Evolutionary conservation across 352 stramenopile species (phyloP).

Genomic region (Pythium scleroteichum): DNA sequence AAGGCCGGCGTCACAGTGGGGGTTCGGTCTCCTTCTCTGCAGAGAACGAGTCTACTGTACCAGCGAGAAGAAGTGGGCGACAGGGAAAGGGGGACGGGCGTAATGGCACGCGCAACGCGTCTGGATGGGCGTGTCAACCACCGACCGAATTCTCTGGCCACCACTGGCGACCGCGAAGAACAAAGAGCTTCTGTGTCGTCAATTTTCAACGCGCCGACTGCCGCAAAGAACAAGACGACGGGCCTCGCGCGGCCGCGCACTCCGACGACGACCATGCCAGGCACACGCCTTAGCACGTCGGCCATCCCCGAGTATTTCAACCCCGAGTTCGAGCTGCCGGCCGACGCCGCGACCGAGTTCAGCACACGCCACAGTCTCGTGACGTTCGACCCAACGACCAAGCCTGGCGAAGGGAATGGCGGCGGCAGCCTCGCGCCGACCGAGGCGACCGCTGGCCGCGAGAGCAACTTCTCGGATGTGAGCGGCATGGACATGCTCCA

Average conservation of each 20-base stretch:
- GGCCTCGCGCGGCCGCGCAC: too few species aligned
- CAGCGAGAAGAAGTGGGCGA: not conserved
- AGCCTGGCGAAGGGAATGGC: constrained; percentile 20
- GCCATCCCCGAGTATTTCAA: constrained; percentile 50
- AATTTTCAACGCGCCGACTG: constrained; percentile 3
- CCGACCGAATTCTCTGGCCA: not conserved
- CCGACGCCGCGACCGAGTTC: constrained; percentile 30
- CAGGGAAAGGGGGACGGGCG: not conserved
- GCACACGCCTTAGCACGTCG: constrained; percentile 52
- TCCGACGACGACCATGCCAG: constrained; percentile 13
- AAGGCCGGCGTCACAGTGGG: too few species aligned
- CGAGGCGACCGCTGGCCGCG: constrained; percentile 25
- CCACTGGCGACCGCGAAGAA: not conserved
- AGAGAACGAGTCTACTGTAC: not conserved
- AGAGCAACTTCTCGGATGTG: constrained; percentile 67
- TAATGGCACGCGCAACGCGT: not conserved
- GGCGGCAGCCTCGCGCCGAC: not conserved
- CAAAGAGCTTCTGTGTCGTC: constrained; percentile 1
- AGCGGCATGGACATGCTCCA: constrained; percentile 61
- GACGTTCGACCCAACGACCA: constrained; percentile 40
- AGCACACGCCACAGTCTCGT: constrained; percentile 63
- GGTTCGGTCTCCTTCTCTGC: not conserved
- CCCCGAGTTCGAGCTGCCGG: constrained; percentile 41
- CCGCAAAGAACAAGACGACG: not conserved
- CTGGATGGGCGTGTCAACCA: not conserved